phyloP scores from a whole-genome alignment of 805 yeast species.

The Blastobotrys chiropterorum region DNA sequence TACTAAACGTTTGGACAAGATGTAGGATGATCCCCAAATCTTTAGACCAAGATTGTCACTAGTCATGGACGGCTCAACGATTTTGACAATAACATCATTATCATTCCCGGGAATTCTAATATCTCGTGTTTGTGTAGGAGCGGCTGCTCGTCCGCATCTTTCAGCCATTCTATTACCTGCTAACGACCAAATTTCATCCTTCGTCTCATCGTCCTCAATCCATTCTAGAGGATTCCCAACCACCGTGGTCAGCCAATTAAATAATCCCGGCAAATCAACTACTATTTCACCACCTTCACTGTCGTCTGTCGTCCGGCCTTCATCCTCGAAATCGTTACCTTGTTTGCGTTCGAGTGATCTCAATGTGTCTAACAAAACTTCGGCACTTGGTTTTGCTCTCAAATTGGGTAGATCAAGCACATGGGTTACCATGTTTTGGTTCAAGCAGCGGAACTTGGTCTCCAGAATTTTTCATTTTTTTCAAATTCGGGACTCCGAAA shows the following conservation, averaged over 20 bases:
- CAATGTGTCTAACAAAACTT: slow-evolving; percentile 15
- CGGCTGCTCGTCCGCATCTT: slow-evolving; percentile 78
- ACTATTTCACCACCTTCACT: slow-evolving; percentile 15
- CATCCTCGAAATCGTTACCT: slow-evolving; percentile 14
- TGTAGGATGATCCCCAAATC: slow-evolving; percentile 91
- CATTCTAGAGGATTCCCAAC: slow-evolving; percentile 36
- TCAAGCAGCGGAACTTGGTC: background rate
- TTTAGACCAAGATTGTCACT: slow-evolving; percentile 84
- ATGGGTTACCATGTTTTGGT: slow-evolving; percentile 15
- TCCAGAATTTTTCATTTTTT: background rate
- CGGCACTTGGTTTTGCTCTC: slow-evolving; percentile 16
- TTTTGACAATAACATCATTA: slow-evolving; percentile 22
- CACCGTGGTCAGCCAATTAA: slow-evolving; percentile 30
- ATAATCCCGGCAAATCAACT: slow-evolving; percentile 7
- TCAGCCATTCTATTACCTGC: slow-evolving; percentile 69
- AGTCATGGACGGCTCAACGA: slow-evolving; percentile 81
- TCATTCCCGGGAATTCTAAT: slow-evolving; percentile 19
- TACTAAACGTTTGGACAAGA: slow-evolving; percentile 51
- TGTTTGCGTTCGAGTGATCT: slow-evolving; percentile 12
- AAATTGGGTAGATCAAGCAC: slow-evolving; percentile 28
- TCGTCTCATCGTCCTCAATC: slow-evolving; percentile 32
- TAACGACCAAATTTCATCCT: slow-evolving; percentile 40
- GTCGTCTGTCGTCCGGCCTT: background rate
- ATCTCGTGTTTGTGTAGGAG: slow-evolving; percentile 60
- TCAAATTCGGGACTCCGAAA: background rate